Percentiles rank a stretch among this genome's conserved stretches.
phyloP scores from a whole-genome alignment of 805 yeast genomes.

The Maudiozyma serrabonitensis region DNA sequence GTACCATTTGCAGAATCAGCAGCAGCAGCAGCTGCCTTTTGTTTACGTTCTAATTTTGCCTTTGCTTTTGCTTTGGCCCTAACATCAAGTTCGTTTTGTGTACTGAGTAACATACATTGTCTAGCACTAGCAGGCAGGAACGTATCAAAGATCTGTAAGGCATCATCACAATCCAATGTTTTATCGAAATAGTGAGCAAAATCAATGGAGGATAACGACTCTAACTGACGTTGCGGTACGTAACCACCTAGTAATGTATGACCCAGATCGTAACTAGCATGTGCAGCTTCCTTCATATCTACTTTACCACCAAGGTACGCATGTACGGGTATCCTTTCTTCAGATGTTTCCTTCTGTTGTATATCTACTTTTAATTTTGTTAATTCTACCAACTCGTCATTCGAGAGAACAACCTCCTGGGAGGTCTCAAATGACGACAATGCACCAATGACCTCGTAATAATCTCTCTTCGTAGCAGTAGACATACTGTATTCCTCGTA shows the following conservation, averaged over 20 bases:
- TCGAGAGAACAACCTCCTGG: slow-evolving; percentile 19
- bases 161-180: slow-evolving; percentile 21
- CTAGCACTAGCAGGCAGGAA: slow-evolving; percentile 2
- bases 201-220: slow-evolving; percentile 25
- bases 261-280: slow-evolving; percentile 20
- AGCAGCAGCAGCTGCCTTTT: neutral
- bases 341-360: slow-evolving; percentile 1
- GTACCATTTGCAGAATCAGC: neutral
- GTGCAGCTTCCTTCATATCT: slow-evolving; percentile 17
- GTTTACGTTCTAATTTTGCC: neutral
- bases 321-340: slow-evolving; percentile 18
- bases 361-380: slow-evolving; percentile 6
- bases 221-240: slow-evolving; percentile 26
- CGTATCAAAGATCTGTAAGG: slow-evolving; percentile 19
- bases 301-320: slow-evolving; percentile 25
- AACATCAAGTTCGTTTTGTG: neutral
- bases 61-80: neutral
- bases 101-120: neutral
- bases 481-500: neutral
- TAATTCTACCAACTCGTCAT: slow-evolving; percentile 20
- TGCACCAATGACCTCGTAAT: slow-evolving; percentile 26
- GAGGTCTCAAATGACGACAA: slow-evolving; percentile 25
- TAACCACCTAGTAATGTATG: slow-evolving; percentile 28
- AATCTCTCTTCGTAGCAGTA: slow-evolving; percentile 2
- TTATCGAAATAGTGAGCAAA: slow-evolving; percentile 28